phyloP scores from a whole-genome alignment of 1,139 yeast genomes.

The Candida sanyaensis region DNA sequence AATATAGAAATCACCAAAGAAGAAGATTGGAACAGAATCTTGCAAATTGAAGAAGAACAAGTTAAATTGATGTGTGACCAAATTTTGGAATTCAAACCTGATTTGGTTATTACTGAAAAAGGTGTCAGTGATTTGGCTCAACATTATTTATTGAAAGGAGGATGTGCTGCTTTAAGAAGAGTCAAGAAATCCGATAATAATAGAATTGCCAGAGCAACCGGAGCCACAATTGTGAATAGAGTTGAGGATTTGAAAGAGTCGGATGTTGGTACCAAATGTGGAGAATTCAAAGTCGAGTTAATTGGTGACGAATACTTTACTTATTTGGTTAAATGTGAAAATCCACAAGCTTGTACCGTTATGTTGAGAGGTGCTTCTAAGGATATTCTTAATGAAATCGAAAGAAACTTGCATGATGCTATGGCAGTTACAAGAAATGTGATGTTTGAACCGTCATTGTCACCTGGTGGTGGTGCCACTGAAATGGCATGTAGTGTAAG shows the following conservation, averaged over 20 bases:
- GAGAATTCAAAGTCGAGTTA: conserved; percentile 86
- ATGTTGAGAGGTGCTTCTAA: conserved; percentile 95
- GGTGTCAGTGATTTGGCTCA: conserved; percentile 99
- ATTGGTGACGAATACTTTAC: conserved; percentile 98
- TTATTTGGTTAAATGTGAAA: conserved; percentile 73
- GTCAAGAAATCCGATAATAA: conserved; percentile 95
- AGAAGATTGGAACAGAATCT: conserved; percentile 93
- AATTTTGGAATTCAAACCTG: conserved; percentile 84
- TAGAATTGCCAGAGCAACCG: conserved; percentile 95
- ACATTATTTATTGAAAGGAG: conserved; percentile 91
- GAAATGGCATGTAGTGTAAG: conserved; percentile 97
- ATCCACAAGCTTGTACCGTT: conserved; percentile 94
- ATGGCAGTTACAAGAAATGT: conserved; percentile 98
- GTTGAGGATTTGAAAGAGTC: conserved; percentile 90
- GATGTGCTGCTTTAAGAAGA: conserved; percentile 90
- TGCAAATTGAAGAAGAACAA: conserved; percentile 98
- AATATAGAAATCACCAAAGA: conserved; percentile 96
- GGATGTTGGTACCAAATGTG: conserved; percentile 89
- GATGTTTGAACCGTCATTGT: conserved; percentile 87
- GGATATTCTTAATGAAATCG: conserved; percentile 94
- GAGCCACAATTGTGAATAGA: conserved; percentile 95
- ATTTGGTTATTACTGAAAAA: conserved; percentile 94
- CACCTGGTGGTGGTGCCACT: conserved; percentile 99
- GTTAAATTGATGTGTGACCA: conserved; percentile 85
- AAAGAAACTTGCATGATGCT: conserved; percentile 96